Conservation (phyloP, 2,329 filamentous ascomycete species). For the Colletotrichum salicis region DNA sequence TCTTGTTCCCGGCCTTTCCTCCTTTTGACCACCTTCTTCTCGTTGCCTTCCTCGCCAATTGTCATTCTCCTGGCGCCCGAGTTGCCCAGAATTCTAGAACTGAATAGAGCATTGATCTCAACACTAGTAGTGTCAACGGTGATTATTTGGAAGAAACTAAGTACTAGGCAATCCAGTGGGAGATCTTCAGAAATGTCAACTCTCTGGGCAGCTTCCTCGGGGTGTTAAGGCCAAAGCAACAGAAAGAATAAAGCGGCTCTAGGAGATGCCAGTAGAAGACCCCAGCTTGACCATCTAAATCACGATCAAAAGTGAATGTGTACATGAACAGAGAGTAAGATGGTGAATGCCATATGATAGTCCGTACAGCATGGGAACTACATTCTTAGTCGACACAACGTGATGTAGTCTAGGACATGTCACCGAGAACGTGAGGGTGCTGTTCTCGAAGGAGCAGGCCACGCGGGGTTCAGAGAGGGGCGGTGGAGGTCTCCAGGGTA, state of each 20-base stretch:
- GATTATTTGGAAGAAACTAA: neutral
- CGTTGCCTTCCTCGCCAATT: neutral
- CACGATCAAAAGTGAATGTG: too few relatives aligned
- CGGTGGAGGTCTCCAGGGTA: slow-evolving; percentile 7
- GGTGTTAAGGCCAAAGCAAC: neutral
- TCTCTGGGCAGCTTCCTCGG: neutral
- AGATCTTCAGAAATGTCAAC: neutral
- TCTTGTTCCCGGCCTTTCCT: neutral
- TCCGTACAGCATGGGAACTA: too few relatives aligned
- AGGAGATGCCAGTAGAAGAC: too few relatives aligned
- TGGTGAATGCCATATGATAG: too few relatives aligned
- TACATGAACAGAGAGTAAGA: too few relatives aligned
- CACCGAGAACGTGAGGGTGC: neutral
- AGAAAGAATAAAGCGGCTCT: too few relatives aligned
- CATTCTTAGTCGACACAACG: neutral
- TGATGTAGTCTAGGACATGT: neutral
- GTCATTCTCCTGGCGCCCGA: neutral
- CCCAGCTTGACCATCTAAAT: too few relatives aligned
- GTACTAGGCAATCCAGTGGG: neutral
- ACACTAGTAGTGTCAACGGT: neutral
- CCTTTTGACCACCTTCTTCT: neutral
- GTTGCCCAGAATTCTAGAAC: neutral
- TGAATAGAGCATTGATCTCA: neutral
- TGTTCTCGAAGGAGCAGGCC: neutral
- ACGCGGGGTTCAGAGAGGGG: neutral